Percentiles rank a stretch among this genome's conserved stretches.
Evolutionary conservation across 1,284 basidiomycete genomes (phyloP).

Genomic region (Malassezia furfur): DNA sequence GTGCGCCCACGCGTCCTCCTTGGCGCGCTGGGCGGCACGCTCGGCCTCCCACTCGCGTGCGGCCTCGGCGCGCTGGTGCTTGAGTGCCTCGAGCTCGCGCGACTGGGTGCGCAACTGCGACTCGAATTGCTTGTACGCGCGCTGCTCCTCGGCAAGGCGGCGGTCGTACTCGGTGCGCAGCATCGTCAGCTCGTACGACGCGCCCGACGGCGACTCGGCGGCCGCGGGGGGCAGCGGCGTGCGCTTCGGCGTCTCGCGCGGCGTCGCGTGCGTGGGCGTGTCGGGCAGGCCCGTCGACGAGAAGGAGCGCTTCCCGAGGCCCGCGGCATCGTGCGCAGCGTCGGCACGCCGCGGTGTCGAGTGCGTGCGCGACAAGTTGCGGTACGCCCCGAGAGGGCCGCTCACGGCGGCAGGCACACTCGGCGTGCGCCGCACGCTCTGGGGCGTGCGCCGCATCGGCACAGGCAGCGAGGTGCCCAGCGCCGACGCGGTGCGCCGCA

Average conservation of each 20-base stretch:
- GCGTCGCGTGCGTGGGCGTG: background rate
- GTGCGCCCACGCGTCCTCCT: conserved; percentile 21
- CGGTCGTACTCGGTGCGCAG: conserved; percentile 33
- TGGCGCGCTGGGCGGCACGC: conserved; percentile 20
- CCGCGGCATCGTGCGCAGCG: background rate
- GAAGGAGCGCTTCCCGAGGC: conserved; percentile 13
- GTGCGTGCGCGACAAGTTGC: background rate
- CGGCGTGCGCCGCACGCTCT: background rate
- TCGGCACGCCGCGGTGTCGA: background rate
- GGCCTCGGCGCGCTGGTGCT: conserved; percentile 34
- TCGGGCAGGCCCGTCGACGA: conserved; percentile 2
- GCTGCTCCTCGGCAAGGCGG: conserved; percentile 25
- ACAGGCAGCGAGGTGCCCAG: conserved; percentile 10
- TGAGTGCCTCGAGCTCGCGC: conserved; percentile 34
- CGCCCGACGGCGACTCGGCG: background rate
- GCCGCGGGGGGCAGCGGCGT: background rate
- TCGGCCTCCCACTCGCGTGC: conserved; percentile 35
- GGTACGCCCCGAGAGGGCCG: conserved; percentile 13
- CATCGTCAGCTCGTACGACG: conserved; percentile 26
- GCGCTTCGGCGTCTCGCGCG: conserved; percentile 1
- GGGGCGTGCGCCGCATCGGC: conserved; percentile 4
- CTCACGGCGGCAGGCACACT: background rate
- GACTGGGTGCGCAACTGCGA: conserved; percentile 26
- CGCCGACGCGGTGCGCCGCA: conserved; percentile 5
- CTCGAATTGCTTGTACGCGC: conserved; percentile 34